Conservation (phyloP, 192 early-diverging fungal genomes). For the Backusella australiensis region DNA sequence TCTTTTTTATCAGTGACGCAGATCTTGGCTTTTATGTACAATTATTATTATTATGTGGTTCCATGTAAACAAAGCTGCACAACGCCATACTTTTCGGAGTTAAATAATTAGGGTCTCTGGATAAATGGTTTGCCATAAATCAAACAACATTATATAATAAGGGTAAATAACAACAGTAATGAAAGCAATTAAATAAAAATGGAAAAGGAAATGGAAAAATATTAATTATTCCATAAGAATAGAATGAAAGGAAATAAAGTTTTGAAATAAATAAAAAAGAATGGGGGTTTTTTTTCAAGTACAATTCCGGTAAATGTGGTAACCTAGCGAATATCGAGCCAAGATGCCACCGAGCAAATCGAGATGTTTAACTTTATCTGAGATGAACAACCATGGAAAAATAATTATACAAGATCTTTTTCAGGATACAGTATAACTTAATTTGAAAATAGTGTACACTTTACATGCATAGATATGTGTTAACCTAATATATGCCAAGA, state of each 20-base stretch:
- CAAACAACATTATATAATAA: neutral
- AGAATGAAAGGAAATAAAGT: neutral
- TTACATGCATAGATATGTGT: neutral
- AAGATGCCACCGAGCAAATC: neutral
- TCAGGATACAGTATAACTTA: neutral
- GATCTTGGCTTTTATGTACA: neutral
- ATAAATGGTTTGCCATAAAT: neutral
- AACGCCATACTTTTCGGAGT: neutral
- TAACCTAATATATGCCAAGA: neutral
- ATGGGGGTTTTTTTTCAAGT: neutral
- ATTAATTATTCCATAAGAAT: neutral
- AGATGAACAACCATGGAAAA: neutral
- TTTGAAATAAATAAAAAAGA: neutral
- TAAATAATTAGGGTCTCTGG: slow-evolving; percentile 5
- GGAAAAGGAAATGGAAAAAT: neutral
- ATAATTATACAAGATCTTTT: neutral
- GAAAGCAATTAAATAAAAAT: neutral
- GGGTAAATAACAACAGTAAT: neutral
- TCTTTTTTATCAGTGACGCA: neutral
- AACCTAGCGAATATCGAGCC: neutral
- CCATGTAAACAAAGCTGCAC: neutral
- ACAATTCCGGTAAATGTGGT: neutral
- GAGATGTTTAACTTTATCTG: neutral
- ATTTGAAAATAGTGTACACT: neutral
- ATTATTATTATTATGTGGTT: neutral